phyloP scores from a whole-genome alignment of 2,329 filamentous ascomycete genomes.

The Cladosporium sp. region DNA sequence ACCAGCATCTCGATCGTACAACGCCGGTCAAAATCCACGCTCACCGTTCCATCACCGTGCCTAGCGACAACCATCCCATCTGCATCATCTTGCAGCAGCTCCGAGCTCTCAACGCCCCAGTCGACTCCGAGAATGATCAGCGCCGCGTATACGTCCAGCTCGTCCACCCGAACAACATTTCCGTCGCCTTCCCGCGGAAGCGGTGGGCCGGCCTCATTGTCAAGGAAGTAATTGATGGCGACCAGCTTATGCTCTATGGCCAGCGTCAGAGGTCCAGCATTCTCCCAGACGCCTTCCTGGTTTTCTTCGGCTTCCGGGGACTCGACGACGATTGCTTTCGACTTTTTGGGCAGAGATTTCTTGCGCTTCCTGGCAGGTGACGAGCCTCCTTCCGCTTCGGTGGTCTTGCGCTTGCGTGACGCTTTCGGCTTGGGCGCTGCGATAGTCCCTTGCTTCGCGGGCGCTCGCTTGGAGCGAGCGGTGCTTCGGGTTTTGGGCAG shows the following conservation, averaged over 20 bases:
- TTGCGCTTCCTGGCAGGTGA: not conserved
- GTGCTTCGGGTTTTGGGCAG: not conserved
- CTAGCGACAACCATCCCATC: not conserved
- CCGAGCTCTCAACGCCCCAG: not conserved
- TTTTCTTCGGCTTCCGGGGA: not conserved
- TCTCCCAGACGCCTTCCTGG: not conserved
- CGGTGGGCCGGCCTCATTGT: not conserved
- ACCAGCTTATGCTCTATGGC: not conserved
- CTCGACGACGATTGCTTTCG: not conserved
- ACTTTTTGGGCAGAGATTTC: not conserved
- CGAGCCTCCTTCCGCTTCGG: not conserved
- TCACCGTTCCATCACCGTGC: not conserved
- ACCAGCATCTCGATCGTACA: not conserved
- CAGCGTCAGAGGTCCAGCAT: not conserved
- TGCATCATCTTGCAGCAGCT: not conserved
- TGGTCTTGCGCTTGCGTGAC: not conserved
- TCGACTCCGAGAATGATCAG: constrained; percentile 1
- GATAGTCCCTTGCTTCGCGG: not conserved
- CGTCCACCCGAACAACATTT: not conserved
- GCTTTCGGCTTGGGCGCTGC: not conserved
- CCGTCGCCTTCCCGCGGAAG: not conserved
- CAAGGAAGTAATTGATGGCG: not conserved
- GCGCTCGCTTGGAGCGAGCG: not conserved
- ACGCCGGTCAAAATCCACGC: not conserved
- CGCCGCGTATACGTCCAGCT: not conserved